Percentiles rank a stretch among this genome's conserved stretches.
phyloP scores from a whole-genome alignment of 495 filamentous ascomycete genomes.

The Neurospora sp. region DNA sequence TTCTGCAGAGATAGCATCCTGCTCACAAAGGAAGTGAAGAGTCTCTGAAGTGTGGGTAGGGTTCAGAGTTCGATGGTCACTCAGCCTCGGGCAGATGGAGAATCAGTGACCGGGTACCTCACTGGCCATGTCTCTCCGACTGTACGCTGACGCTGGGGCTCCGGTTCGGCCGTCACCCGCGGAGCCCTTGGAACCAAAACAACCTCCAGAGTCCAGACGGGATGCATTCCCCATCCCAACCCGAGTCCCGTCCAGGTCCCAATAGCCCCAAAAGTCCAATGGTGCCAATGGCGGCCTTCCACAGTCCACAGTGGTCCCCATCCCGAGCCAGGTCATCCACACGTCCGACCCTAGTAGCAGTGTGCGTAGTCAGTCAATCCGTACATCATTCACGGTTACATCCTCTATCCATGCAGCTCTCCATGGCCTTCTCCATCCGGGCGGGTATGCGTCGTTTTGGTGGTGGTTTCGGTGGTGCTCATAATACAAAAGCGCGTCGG shows the following conservation, averaged over 20 bases:
- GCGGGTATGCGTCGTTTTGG: not conserved
- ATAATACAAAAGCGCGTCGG: not conserved
- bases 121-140: not conserved
- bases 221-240: not conserved
- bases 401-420: not conserved
- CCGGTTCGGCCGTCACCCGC: not conserved
- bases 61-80: not conserved
- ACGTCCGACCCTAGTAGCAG: not conserved
- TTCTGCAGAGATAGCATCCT: no score
- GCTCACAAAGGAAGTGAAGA: not conserved
- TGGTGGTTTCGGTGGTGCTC: not conserved
- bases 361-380: not conserved
- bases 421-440: not conserved
- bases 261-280: not conserved
- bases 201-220: not conserved
- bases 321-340: not conserved
- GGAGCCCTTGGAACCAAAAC: not conserved
- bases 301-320: not conserved
- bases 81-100: not conserved
- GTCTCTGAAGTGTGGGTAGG: not conserved
- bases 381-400: not conserved
- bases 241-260: not conserved
- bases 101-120: not conserved
- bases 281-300: not conserved
- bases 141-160: not conserved